Base-by-base conservation (phyloP, 139 green algal species). In the Volvox reticuliferus region DNA sequence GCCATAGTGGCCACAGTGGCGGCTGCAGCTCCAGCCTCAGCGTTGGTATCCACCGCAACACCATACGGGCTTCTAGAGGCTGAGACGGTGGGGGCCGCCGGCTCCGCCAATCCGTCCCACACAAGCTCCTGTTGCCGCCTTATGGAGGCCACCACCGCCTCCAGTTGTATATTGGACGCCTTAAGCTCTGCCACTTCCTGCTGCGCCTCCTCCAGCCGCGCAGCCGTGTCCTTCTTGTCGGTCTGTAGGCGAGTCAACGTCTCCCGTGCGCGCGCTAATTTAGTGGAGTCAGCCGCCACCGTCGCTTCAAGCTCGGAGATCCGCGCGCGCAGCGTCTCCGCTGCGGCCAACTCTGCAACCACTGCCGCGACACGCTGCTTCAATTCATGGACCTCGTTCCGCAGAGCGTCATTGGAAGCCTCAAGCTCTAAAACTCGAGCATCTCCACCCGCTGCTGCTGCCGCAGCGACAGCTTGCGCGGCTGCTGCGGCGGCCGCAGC, bases 191-290 rank as follows among this genome's bases (percentile, higher is more conserved):
- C 71, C 71, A 84, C 20, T 55, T 83, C 24, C 50, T 69, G 37
- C 71, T 67, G 68, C 3, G 18, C 20, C 86, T 90, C 86, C 73
- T 90, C 86, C 71, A 77, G 28, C 50, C 73, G 55, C 6, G 71
- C 35, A 24, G 30, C 30, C 50, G 73, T 55, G 2, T 77, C 55
- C 30, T 80, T 50, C 73, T 76, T 83, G 12, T 90, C 86, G 2
- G 86, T 32, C 86, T 90, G 86, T 32, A 90, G 6, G 24, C 86
- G 86, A 2, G 50, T 83, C 9, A 90, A 1, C 1, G 86, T 90
- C 20, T 90, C 86, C 3, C 86, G 28, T 6, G 86, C 86, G 20
- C 86, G 86, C 0, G 12, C 50, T 55, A 90, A 75, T 44, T 90
- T 90, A 0, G 71, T n/a, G 19, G 24, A 16, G 44, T 90, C 86